Conservation (phyloP, 345 rosid species). For the Sisymbrium irio region DNA sequence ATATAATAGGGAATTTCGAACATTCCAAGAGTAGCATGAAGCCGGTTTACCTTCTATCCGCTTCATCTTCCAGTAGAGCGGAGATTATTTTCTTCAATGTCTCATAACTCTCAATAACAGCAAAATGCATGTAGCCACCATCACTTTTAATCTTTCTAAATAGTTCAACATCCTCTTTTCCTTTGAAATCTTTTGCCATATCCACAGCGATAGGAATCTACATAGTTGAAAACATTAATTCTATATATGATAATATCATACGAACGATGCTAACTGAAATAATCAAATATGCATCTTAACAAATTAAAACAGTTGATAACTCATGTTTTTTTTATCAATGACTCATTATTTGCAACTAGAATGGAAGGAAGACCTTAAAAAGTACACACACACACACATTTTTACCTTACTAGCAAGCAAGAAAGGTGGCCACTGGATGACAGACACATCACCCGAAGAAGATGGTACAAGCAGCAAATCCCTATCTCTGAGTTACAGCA, state of each 20-base stretch:
- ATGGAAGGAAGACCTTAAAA: slow-evolving; percentile 2
- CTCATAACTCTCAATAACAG: slow-evolving; percentile 81
- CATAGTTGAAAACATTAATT: slow-evolving; percentile 9
- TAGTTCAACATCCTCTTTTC: slow-evolving; percentile 64
- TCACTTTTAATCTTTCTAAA: slow-evolving; percentile 69
- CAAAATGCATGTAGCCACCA: slow-evolving; percentile 60
- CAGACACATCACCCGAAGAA: slow-evolving; percentile 63
- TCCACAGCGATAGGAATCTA: slow-evolving; percentile 95
- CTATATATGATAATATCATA: not conserved
- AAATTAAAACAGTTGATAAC: not conserved
- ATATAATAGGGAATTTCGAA: not conserved
- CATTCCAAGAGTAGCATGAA: not conserved
- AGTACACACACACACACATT: not conserved
- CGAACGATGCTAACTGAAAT: not conserved
- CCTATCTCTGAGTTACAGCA: slow-evolving; percentile 57
- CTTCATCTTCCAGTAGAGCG: slow-evolving; percentile 60
- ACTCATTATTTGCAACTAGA: slow-evolving; percentile 9
- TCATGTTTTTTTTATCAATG: not conserved
- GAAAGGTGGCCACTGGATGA: slow-evolving; percentile 94
- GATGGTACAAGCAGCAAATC: slow-evolving; percentile 89
- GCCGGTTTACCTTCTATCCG: slow-evolving; percentile 50
- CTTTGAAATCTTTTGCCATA: slow-evolving; percentile 94
- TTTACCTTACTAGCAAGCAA: slow-evolving; percentile 96
- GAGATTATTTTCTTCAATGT: slow-evolving; percentile 53
- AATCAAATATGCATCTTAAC: slow-evolving; percentile 2